These are phyloP conservation scores for Ogataea populi-albae DNA, from an alignment of 805 yeast species.

Conservation along the genomic window DNA sequence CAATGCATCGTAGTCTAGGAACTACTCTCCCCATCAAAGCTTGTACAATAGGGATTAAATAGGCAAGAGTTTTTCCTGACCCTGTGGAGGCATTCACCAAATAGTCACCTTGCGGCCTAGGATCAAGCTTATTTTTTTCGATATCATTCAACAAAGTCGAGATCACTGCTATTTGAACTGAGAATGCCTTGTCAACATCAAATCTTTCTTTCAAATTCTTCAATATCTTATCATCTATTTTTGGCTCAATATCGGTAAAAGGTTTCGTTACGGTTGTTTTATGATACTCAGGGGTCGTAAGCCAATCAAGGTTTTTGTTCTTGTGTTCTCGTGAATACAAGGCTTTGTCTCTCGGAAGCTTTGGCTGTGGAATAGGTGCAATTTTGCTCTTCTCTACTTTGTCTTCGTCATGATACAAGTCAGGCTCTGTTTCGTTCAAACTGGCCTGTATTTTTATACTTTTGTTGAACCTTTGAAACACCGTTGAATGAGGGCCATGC, in stretches of 20 bases:
- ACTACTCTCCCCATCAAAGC: slow-evolving; percentile 59
- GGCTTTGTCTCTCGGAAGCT: slow-evolving; percentile 50
- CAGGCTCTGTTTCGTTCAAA: slow-evolving; percentile 12
- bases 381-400: slow-evolving; percentile 39
- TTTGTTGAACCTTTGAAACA: slow-evolving; percentile 53
- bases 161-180: slow-evolving; percentile 71
- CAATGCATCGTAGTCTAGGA: slow-evolving; percentile 69
- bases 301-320: slow-evolving; percentile 57
- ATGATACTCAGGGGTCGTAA: slow-evolving; percentile 59
- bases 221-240: slow-evolving; percentile 40
- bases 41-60: slow-evolving; percentile 79
- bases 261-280: slow-evolving; percentile 44
- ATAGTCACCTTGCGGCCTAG: slow-evolving; percentile 67
- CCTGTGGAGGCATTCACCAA: slow-evolving; percentile 95
- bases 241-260: slow-evolving; percentile 46
- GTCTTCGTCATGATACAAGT: slow-evolving; percentile 24
- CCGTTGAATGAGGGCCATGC: slow-evolving; percentile 42
- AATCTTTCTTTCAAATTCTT: slow-evolving; percentile 42
- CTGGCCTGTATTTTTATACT: slow-evolving; percentile 30
- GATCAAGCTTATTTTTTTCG: slow-evolving; percentile 39
- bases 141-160: slow-evolving; percentile 46
- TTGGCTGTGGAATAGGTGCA: slow-evolving; percentile 85
- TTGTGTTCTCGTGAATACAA: slow-evolving; percentile 33
- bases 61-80: slow-evolving; percentile 92
- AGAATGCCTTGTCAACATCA: slow-evolving; percentile 59